A percentile compares a stretch with the other conserved stretches of the same genome.
Evolutionary conservation across 1,139 yeast genomes (phyloP).

Genomic region (Groenewaldozyma sp.): DNA sequence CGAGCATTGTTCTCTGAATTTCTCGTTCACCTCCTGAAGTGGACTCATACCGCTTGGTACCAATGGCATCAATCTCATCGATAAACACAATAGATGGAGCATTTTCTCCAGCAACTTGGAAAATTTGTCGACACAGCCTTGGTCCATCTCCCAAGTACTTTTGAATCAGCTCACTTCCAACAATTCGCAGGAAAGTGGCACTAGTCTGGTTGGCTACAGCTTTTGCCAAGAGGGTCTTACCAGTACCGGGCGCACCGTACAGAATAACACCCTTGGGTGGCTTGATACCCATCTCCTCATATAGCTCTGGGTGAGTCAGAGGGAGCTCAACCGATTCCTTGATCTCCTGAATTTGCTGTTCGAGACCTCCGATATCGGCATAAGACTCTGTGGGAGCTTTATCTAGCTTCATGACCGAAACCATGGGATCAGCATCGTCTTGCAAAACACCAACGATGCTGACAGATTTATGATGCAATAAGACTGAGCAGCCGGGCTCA

Average conservation of each 20-base stretch:
- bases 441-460: conserved; percentile 91
- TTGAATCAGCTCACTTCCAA: conserved; percentile 94
- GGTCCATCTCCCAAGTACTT: conserved; percentile 98
- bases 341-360: conserved; percentile 92
- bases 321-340: conserved; percentile 98
- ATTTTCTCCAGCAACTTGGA: conserved; percentile 93
- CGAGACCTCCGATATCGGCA: conserved; percentile 97
- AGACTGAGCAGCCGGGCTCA: conserved; percentile 97
- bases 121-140: conserved; percentile 84
- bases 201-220: conserved; percentile 98
- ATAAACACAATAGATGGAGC: conserved; percentile 97
- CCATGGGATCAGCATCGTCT: conserved; percentile 98
- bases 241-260: conserved; percentile 99
- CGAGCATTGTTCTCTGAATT: conserved; percentile 98
- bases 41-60: conserved; percentile 93
- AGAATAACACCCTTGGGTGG: conserved; percentile 98
- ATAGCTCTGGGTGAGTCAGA: conserved; percentile 91
- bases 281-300: conserved; percentile 98
- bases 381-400: conserved; percentile 96
- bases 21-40: conserved; percentile 97
- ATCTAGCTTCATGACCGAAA: conserved; percentile 93
- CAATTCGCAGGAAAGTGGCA: conserved; percentile 92
- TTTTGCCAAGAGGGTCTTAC: conserved; percentile 91
- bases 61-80: conserved; percentile 98
- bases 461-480: conserved; percentile 90